Base-by-base conservation (phyloP, 176 grass and related monocot species). In the Musa acuminata region DNA sequence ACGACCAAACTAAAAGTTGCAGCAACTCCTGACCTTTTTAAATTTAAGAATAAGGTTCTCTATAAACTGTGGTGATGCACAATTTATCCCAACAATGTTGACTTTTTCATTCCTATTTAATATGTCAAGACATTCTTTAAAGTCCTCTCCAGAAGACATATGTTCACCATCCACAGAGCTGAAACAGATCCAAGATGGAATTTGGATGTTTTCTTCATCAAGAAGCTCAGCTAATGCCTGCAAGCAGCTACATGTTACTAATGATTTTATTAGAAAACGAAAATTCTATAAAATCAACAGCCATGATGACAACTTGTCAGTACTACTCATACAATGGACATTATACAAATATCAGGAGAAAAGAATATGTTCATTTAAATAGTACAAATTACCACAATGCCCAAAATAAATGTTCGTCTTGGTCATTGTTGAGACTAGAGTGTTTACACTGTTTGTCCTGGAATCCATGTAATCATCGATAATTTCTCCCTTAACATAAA, bases 141-240 rank as follows among this genome's bases (percentile, higher is more conserved):
- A 95, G 11, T 73, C 85, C 79, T 95, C 85, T 3, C 91, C 91
- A 1, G 91, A 95, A 55, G 87, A 82, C 43, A 84, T 80, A 51
- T 86, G 75, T 12, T 82, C 78, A 53, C 88, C 91, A 80, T 95
- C 83, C 49, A 88, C 79, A 0, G 88, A 95, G 71, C 88, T 91
- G 85, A 95, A 95, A 82, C 88, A 88, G 71, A 95, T 88, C 91
- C 91, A 95, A 57, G 88, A 95, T 23, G 91, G 91, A 9, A 90
- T 78, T 71, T 90, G 81, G 66, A 93, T 73, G 24, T 85, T 83
- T 80, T 90, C 88, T 64, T 95, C 88, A 55, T 95, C 80, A 49
- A 95, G 85, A 49, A 95, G 88, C 76, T 86, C 81, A 35, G 79
- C 75, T 55, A 95, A 67, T 82, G 88, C 91, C 91, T 95, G 21